A percentile compares a stretch with the other conserved stretches of the same genome.
phyloP scores from a whole-genome alignment of 2,329 filamentous ascomycete genomes.

The Ophiostoma perfectum region DNA sequence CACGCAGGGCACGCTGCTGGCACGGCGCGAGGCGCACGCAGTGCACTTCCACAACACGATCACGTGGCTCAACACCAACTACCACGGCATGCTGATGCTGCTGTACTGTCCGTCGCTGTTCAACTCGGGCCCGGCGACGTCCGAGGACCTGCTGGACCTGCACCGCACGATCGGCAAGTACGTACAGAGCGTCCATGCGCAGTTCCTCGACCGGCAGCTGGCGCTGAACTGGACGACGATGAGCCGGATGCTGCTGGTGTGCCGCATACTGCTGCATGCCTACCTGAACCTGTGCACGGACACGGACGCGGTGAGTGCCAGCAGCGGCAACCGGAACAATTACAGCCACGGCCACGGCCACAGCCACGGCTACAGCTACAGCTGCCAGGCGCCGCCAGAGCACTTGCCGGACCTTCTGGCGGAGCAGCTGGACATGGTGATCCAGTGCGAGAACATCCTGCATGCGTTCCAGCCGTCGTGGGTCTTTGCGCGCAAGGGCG shows the following conservation, averaged over 20 bases:
- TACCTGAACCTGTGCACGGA: constrained; percentile 20
- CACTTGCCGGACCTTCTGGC: constrained; percentile 14
- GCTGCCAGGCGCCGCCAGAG: constrained; percentile 6
- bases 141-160: constrained; percentile 33
- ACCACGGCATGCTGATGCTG: constrained; percentile 42
- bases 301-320: neutral
- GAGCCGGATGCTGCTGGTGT: constrained; percentile 37
- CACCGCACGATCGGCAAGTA: constrained; percentile 40
- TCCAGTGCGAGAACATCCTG: constrained; percentile 20
- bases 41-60: constrained; percentile 43
- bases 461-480: constrained; percentile 17
- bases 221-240: constrained; percentile 41
- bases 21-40: constrained; percentile 39
- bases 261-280: constrained; percentile 36
- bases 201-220: constrained; percentile 40
- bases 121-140: constrained; percentile 33
- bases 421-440: constrained; percentile 22
- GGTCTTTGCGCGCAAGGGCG: constrained; percentile 16
- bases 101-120: constrained; percentile 41
- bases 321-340: neutral
- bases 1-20: constrained; percentile 41
- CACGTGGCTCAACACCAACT: constrained; percentile 41
- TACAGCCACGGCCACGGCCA: neutral
- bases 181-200: constrained; percentile 38
- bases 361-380: neutral